Evolutionary conservation across 2,329 filamentous ascomycete genomes (phyloP), one percentile per base, ranked within the genome.

Genomic region (Paramyrothecium roridum): DNA sequence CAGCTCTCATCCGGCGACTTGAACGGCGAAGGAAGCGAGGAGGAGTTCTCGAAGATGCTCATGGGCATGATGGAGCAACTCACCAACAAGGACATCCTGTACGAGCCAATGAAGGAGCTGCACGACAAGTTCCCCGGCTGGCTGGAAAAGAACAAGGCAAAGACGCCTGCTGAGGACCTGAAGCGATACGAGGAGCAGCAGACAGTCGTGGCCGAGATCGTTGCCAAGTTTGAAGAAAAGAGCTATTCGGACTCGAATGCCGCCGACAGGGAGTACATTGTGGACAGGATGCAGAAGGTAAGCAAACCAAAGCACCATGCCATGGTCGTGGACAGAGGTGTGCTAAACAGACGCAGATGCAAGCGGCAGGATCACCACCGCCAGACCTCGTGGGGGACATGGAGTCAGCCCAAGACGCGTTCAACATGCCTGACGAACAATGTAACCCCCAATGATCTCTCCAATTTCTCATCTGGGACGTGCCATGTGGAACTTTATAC

Each of bases 21-120:
- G 1, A 85, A 82, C n/a, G 67, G 67, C n/a, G 87, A 83, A 11
- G 74, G 72, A 40, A 66, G 69, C 52, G 91, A 97, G 55, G 92
- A 95, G 64, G 92, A 96, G 63, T 90, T 98, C 65, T 92, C 91
- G 55, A 93, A 96, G 76, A 91, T 98, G 86, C 83, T 99, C 57
- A 85, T 96, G 81, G 90, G 90, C 53, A 96, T 98, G 91, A 98
- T 99, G 93, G 91, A 98, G 75, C 93, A 99, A 73, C 81, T 99
- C 59, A 98, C 95, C 3, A 96, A 96, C 73, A 98, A 96, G 78
- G 95, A 98, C 63, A 97, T 99, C 59, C 76, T 99, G 52, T 98
- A 98, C 70, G 93, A 99, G 76, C 95, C 95, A 2, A 97, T 99
- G 92, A 96, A 96, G 77, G 95, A 99, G 74, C 78, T 99, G 50